Base-by-base conservation (phyloP, 176 grass and related monocot genomes). In the Hyparrhenia diplandra region DNA sequence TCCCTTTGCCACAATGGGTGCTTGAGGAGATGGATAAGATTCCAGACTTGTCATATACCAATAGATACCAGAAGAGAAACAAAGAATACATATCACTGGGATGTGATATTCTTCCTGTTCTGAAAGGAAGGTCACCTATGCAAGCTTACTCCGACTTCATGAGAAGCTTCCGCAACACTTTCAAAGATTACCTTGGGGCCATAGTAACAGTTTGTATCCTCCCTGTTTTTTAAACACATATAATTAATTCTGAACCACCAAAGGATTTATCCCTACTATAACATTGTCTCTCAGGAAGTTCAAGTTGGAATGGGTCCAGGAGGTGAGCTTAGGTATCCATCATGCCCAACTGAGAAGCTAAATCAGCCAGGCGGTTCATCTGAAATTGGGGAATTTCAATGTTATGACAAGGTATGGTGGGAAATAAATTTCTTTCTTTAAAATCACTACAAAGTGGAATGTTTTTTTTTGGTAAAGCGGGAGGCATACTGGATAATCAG, bases 141-240 rank as follows among this genome's bases (percentile, higher is more conserved):
- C 92, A 89, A 79, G 92, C 92, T 82, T 94, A 91, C 81, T 91
- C 92, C 16, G 92, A 94, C 80, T 94, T 94, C 71, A 94, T 91
- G 89, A 94, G 92, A 79, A 94, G 92, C 76, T 94, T 94, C 64
- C 84, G 63, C 21, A 82, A 94, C 66, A 85, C 68, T 79, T 94
- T 94, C 5, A 78, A 77, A 71, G 89, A 94, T 49, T 91, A 89
- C 78, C 84, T 94, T 82, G 89, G 92, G 32, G 67, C 51, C 27
- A 84, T 82, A 85, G 76, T 94, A 64, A 91, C 92, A 72, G 92
- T 94, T 73, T 67, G 92, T 86, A 20, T 64, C 77, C 41, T 83
- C 47, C 77, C 55, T 85, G 25, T 52, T 79, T 54, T n/a, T 86
- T 62, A 72, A 64, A 42, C 61, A 32, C 5, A 23, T 61, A 30